Base-by-base conservation (phyloP, 805 yeast species). In the Teunomyces stri region DNA sequence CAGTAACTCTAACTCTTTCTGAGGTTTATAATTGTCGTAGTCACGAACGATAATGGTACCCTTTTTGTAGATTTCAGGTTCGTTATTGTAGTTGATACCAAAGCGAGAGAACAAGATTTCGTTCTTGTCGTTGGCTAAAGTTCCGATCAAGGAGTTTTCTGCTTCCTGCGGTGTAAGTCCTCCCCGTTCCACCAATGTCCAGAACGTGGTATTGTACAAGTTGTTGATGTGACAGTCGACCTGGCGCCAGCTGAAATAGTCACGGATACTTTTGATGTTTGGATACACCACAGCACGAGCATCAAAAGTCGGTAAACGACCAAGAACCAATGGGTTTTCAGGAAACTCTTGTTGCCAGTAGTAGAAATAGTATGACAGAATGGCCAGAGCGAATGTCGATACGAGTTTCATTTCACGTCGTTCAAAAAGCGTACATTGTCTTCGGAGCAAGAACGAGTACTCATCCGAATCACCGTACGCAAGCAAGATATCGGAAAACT, bases 381-480 rank as follows among this genome's bases (percentile, higher is more conserved):
- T 89, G 10, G 86, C 74, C 30, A 95, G 84, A 5, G 89, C 91
- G 65, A 94, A 84, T 0, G 95, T 82, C 2, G 94, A 79, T 0
- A 87, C 82, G 28, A 94, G 68, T 63, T 94, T 94, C 65, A 81
- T 76, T 51, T 87, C 91, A 50, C 99, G 69, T 57, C 98, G 72
- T 54, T 91, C 96, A 59, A 85, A 92, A 50, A 92, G 63, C 1
- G 68, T 68, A n/a, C 94, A 82, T 28, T 72, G 72, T 38, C 76
- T 79, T 29, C 82, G 70, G 44, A 94, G 66, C 4, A 92, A 78
- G 64, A 92, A 92, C 11, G 92, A 85, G 62, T 87, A 94, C 68
- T 94, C 99, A 65, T 94, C 99, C 33, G 96, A 85, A 58, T 94
- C 98, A 0, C 99, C 99, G 61, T 86, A 94, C 0, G 96, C 96